phyloP scores from a whole-genome alignment of 2,329 filamentous ascomycete species.

The Fusarium sp. region DNA sequence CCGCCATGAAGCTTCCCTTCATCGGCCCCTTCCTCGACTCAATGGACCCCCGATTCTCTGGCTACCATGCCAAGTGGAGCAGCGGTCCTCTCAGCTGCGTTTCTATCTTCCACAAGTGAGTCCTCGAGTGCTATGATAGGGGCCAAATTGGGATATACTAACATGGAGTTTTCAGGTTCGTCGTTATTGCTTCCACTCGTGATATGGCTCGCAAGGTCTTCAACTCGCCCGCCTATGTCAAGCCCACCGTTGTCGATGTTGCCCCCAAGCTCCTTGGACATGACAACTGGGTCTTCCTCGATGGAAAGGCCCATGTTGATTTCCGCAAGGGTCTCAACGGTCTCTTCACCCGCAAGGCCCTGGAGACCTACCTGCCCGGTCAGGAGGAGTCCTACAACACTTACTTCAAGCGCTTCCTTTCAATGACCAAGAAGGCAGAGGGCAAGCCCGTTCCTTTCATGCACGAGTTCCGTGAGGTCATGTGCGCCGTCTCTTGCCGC shows the following conservation, averaged over 20 bases:
- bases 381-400: conserved; percentile 92
- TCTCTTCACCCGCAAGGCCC: conserved; percentile 91
- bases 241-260: conserved; percentile 95
- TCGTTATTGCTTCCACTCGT: conserved; percentile 94
- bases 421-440: conserved; percentile 79
- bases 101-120: conserved; percentile 98
- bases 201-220: conserved; percentile 97
- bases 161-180: conserved; percentile 74
- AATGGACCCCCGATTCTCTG: conserved; percentile 89
- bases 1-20: conserved; percentile 83
- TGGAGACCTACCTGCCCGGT: conserved; percentile 89
- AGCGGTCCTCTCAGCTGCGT: conserved; percentile 96
- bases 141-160: conserved; percentile 6
- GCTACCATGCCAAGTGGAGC: conserved; percentile 93
- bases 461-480: conserved; percentile 91
- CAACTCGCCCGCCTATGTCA: conserved; percentile 92
- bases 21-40: conserved; percentile 97
- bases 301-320: conserved; percentile 94
- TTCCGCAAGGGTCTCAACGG: conserved; percentile 97
- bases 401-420: conserved; percentile 86
- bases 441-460: conserved; percentile 89
- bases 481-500: conserved; percentile 94
- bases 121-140: background rate
- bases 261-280: conserved; percentile 93
- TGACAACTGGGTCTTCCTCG: conserved; percentile 97